phyloP scores from a whole-genome alignment of 306 rosid genomes.

The Vigna nakashimae region DNA sequence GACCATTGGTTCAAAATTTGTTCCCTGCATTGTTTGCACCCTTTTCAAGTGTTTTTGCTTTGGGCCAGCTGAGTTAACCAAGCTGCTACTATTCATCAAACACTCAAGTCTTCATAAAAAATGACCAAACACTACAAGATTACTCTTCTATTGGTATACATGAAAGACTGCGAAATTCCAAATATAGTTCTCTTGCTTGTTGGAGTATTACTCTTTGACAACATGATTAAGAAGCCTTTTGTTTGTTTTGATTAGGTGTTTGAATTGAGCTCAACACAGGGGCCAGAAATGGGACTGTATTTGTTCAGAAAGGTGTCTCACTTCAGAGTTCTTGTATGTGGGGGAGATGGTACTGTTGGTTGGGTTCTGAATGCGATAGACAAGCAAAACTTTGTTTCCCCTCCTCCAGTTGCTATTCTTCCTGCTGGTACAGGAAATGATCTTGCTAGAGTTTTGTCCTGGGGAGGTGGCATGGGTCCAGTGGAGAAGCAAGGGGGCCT shows the following conservation, averaged over 20 bases:
- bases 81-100: constrained; percentile 18
- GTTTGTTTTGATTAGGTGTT: constrained; percentile 66
- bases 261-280: constrained; percentile 91
- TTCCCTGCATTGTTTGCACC: constrained; percentile 14
- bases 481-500: constrained; percentile 99
- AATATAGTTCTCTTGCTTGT: neutral
- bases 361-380: constrained; percentile 96
- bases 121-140: constrained; percentile 13
- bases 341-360: constrained; percentile 99
- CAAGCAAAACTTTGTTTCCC: constrained; percentile 92
- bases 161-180: constrained; percentile 23
- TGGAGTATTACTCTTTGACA: constrained; percentile 38
- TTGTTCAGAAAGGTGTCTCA: constrained; percentile 94
- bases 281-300: constrained; percentile 89
- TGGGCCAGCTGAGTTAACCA: constrained; percentile 10
- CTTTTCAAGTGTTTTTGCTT: constrained; percentile 32
- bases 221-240: constrained; percentile 20
- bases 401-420: constrained; percentile 98
- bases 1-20: constrained; percentile 29
- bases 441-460: constrained; percentile 93
- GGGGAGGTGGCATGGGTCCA: constrained; percentile 99
- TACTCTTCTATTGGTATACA: constrained; percentile 27
- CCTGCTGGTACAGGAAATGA: constrained; percentile 99
- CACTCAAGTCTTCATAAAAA: constrained; percentile 24
- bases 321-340: constrained; percentile 94